Evolutionary conservation across 1,284 basidiomycete genomes (phyloP).

Genomic region (Trichosporon sp.): DNA sequence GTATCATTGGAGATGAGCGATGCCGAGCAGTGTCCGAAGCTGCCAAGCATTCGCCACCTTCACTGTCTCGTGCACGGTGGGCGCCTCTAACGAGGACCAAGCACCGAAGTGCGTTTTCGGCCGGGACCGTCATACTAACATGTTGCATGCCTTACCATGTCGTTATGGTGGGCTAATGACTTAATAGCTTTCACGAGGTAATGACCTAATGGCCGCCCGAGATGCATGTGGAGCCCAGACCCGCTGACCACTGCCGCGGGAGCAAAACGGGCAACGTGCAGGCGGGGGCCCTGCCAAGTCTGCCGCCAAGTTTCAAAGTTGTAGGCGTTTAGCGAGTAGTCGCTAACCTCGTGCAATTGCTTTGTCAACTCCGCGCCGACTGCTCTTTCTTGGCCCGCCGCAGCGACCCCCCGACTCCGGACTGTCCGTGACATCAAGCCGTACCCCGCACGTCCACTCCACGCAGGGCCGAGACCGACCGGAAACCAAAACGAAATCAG

Average conservation of each 20-base stretch:
- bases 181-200: too few relatives aligned
- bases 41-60: neutral
- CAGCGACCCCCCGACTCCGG: neutral
- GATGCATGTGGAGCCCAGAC: neutral
- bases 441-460: neutral
- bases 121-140: too few relatives aligned
- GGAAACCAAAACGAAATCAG: neutral
- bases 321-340: neutral
- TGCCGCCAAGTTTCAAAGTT: neutral
- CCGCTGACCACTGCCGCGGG: neutral
- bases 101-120: too few relatives aligned
- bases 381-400: neutral
- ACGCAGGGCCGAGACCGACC: neutral
- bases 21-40: neutral
- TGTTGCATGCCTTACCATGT: neutral
- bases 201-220: too few relatives aligned
- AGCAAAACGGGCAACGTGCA: neutral
- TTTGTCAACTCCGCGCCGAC: neutral
- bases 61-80: neutral
- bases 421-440: neutral
- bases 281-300: neutral
- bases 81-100: too few relatives aligned
- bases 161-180: neutral
- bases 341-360: neutral
- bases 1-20: neutral